These are phyloP conservation scores for Lindgomyces ingoldianus DNA, from an alignment of 495 filamentous ascomycete genomes.

Conservation along the genomic window DNA sequence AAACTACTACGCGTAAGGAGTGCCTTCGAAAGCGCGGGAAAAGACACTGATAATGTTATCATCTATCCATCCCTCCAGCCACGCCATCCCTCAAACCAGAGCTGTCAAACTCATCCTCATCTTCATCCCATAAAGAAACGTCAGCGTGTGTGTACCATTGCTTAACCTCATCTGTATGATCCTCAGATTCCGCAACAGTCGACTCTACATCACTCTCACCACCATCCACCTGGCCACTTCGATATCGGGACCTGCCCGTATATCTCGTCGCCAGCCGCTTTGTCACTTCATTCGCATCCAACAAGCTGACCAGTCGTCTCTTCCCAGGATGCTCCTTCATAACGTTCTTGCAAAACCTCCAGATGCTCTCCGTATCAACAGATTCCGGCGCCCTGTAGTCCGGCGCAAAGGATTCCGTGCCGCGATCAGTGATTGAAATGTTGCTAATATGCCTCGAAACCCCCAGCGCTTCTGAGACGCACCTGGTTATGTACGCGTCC, in stretches of 20 bases:
- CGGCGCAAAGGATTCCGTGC: background rate
- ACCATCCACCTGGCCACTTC: background rate
- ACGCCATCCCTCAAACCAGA: too few relatives aligned
- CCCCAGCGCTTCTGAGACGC: slow-evolving; percentile 24
- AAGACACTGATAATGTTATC: too few relatives aligned
- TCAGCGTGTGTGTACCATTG: too few relatives aligned
- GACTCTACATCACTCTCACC: slow-evolving; percentile 6
- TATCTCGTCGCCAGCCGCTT: slow-evolving; percentile 54
- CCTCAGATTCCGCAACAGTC: background rate
- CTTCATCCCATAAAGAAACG: too few relatives aligned
- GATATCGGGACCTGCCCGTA: background rate
- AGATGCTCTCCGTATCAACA: slow-evolving; percentile 23
- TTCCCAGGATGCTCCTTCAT: slow-evolving; percentile 46
- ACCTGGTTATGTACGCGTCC: slow-evolving; percentile 52
- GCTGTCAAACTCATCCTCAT: too few relatives aligned
- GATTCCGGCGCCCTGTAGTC: background rate
- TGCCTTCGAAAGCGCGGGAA: too few relatives aligned
- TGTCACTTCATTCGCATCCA: slow-evolving; percentile 73
- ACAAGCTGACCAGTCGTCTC: slow-evolving; percentile 64
- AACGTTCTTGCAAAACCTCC: slow-evolving; percentile 34
- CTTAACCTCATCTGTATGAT: slow-evolving; percentile 5
- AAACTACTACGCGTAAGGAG: too few relatives aligned
- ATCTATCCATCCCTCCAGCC: too few relatives aligned
- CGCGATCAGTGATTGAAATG: background rate
- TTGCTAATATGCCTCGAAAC: background rate